Evolutionary conservation across 305 asterid genomes (phyloP).

Genomic region (Fraxinus albicans): DNA sequence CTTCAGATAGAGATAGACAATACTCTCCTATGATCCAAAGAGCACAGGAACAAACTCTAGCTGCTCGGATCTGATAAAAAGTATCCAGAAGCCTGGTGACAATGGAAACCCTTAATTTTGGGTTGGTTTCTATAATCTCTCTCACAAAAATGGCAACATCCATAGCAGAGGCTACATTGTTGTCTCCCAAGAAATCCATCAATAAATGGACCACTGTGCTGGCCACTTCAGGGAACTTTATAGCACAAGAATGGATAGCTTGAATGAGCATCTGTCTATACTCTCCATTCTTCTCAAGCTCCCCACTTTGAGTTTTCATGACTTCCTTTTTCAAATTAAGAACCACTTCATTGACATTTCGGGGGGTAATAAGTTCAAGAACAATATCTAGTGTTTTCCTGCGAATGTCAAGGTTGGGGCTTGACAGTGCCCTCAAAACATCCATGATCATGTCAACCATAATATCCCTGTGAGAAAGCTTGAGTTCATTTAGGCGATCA

Average conservation of each 20-base stretch:
- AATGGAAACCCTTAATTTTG: constrained; percentile 85
- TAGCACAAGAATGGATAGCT: constrained; percentile 93
- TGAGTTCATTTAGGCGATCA: constrained; percentile 90
- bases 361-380: constrained; percentile 83
- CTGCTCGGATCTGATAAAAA: constrained; percentile 93
- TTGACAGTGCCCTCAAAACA: constrained; percentile 88
- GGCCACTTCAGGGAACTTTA: constrained; percentile 95
- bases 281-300: constrained; percentile 55
- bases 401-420: constrained; percentile 88
- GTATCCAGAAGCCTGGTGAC: constrained; percentile 86
- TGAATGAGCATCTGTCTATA: constrained; percentile 58
- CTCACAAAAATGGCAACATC: constrained; percentile 89
- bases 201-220: constrained; percentile 93
- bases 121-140: constrained; percentile 92
- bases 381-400: constrained; percentile 92
- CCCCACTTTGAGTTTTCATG: constrained; percentile 82
- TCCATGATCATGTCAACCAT: constrained; percentile 96
- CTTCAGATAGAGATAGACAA: constrained; percentile 85
- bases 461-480: constrained; percentile 73
- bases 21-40: constrained; percentile 86
- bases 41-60: constrained; percentile 77
- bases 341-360: constrained; percentile 89
- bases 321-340: constrained; percentile 93
- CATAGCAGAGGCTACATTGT: constrained; percentile 90
- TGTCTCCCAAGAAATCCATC: constrained; percentile 99